Evolutionary conservation across 1,284 basidiomycete genomes (phyloP).

Genomic region (Malassezia furfur): DNA sequence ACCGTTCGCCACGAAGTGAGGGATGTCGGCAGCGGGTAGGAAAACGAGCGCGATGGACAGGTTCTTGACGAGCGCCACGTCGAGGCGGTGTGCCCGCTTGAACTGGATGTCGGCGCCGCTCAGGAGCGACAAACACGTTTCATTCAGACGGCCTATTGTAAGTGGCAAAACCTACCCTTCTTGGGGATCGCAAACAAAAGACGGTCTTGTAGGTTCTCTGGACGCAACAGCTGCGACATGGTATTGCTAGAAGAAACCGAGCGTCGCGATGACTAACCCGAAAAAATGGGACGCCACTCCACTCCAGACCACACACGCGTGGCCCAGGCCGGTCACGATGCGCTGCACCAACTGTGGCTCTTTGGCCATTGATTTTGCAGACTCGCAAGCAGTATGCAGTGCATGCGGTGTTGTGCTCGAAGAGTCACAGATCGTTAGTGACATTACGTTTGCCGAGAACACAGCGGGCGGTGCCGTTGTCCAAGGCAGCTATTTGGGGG

Average conservation of each 20-base stretch:
- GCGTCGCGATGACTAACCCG: background rate
- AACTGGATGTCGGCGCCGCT: slow-evolving; percentile 86
- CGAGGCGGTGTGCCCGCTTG: slow-evolving; percentile 73
- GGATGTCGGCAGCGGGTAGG: slow-evolving; percentile 92
- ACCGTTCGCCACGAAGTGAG: slow-evolving; percentile 94
- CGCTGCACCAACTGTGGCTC: slow-evolving; percentile 41
- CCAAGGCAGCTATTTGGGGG: slow-evolving; percentile 85
- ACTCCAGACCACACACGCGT: background rate
- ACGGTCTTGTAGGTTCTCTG: slow-evolving; percentile 55
- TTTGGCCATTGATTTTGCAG: slow-evolving; percentile 32
- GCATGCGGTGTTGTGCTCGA: slow-evolving; percentile 61
- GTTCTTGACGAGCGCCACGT: slow-evolving; percentile 84
- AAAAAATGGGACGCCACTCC: background rate
- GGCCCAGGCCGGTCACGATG: slow-evolving; percentile 15
- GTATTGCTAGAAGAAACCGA: background rate
- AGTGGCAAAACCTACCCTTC: slow-evolving; percentile 60
- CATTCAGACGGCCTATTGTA: slow-evolving; percentile 60
- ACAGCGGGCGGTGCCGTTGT: slow-evolving; percentile 86
- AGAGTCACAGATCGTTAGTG: slow-evolving; percentile 84
- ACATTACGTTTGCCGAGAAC: slow-evolving; percentile 88
- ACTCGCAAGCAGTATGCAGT: slow-evolving; percentile 37
- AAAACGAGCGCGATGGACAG: slow-evolving; percentile 94
- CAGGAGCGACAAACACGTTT: slow-evolving; percentile 79
- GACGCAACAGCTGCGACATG: slow-evolving; percentile 40
- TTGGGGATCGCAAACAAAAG: slow-evolving; percentile 93